Base-by-base conservation (phyloP, 305 asterid species). In the Solanum aculeatissimum region DNA sequence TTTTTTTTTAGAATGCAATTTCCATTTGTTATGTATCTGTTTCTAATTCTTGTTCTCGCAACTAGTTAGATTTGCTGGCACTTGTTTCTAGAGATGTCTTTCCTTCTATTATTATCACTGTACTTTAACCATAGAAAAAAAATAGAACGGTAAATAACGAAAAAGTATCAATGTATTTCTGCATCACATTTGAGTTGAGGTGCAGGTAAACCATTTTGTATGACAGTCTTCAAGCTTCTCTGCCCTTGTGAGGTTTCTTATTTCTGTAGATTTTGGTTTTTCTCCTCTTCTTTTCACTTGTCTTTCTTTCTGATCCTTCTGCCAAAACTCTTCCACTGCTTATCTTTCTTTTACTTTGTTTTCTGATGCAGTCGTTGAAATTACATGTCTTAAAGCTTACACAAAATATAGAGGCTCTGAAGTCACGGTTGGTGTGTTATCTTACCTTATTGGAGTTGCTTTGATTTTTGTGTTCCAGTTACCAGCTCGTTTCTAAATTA, bases 351-450 rank as follows among this genome's bases (percentile, higher is more conserved):
- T 85, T 83, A 82, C 69, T 84, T 87, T 89, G 84, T 81, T 86
- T 51, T 87, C 57, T 88, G 83, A 74, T 90, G 95, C 98, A 97
- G 99, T 95, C 99, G 87, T 90, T 97, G 90, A 91, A 94, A 89
- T 86, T 97, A 82, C 94, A 94, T 80, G 95, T 97, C 85, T 85
- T 97, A 88, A 92, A 95, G 98, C 99, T 97, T 90, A 84, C 87
- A 85, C 89, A 55, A 90, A 91, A 93, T 84, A 87, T 97, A 85
- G 97, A 92, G 60, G 87, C 86, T 65, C 85, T 95, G 93, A 90
- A 89, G 92, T 94, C 90, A 84, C 90, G 85, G 88, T 87, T 94
- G 98, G 99, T 97, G 91, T 47, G 83, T 80, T 84, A n/a, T 62
- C 55, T 82, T 49, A 80, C 63, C 80, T 51, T 84, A 66, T 85